These are phyloP conservation scores for Talaromyces sp. DNA, from an alignment of 2,329 filamentous ascomycete genomes.

Conservation along the genomic window DNA sequence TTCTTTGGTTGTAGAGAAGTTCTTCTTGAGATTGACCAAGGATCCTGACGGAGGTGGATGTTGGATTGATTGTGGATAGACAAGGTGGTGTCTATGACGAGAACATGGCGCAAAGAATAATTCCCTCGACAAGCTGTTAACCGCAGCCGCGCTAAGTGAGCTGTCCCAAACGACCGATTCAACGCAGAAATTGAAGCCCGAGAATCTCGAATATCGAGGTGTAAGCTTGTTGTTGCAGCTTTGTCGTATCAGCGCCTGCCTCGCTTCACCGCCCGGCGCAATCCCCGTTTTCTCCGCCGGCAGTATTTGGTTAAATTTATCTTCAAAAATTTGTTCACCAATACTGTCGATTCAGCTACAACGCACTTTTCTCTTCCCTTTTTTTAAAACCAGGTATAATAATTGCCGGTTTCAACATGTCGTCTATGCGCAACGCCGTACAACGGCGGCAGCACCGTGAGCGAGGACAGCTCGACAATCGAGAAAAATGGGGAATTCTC, in stretches of 20 bases:
- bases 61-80: not conserved
- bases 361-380: not conserved
- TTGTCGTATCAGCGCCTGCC: not conserved
- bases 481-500: conserved; percentile 80
- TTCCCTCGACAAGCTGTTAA: not conserved
- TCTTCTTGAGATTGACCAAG: not conserved
- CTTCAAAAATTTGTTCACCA: conserved; percentile 28
- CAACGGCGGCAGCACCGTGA: conserved; percentile 83
- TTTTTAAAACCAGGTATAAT: not conserved
- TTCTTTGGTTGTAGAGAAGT: not conserved
- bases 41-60: not conserved
- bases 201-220: not conserved
- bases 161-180: not conserved
- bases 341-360: not conserved
- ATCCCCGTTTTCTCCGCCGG: conserved; percentile 8
- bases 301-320: conserved; percentile 38
- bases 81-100: not conserved
- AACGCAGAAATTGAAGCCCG: not conserved
- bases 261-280: not conserved
- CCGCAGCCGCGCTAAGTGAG: not conserved
- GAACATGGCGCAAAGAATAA: not conserved
- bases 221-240: not conserved
- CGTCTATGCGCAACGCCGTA: conserved; percentile 58
- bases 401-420: conserved; percentile 30
- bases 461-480: conserved; percentile 78